Percentiles rank a stretch among this genome's conserved stretches.
Conservation (phyloP, 2,329 filamentous ascomycete species). For the Trichoderma sp. region DNA sequence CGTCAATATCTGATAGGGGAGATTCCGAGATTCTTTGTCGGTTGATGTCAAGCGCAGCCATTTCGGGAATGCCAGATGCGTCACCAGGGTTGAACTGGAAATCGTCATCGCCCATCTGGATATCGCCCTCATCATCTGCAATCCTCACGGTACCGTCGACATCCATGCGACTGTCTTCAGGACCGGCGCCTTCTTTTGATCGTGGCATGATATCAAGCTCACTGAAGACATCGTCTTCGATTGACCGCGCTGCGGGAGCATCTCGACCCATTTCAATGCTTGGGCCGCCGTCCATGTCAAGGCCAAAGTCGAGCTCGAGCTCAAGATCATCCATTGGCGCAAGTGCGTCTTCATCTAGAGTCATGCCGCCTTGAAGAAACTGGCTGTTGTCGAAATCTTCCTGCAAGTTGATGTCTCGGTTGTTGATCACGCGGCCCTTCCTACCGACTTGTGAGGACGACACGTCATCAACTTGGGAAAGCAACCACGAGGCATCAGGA, state of each 20-base stretch:
- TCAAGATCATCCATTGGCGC: slow-evolving; percentile 67
- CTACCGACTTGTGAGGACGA: slow-evolving; percentile 56
- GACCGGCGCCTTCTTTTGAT: slow-evolving; percentile 58
- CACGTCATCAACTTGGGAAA: slow-evolving; percentile 71
- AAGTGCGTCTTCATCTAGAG: slow-evolving; percentile 59
- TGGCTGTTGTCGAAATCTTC: slow-evolving; percentile 76
- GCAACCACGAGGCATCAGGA: slow-evolving; percentile 81
- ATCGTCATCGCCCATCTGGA: slow-evolving; percentile 62
- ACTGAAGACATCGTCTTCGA: slow-evolving; percentile 70
- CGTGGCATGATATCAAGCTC: slow-evolving; percentile 61
- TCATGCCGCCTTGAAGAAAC: slow-evolving; percentile 69
- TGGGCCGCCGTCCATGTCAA: slow-evolving; percentile 66
- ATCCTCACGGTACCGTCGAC: slow-evolving; percentile 60
- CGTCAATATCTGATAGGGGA: slow-evolving; percentile 69
- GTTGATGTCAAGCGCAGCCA: slow-evolving; percentile 49
- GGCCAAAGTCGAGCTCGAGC: slow-evolving; percentile 72
- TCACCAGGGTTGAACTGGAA: slow-evolving; percentile 65
- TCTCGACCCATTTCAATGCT: slow-evolving; percentile 92
- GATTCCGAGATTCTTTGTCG: slow-evolving; percentile 69
- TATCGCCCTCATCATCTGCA: slow-evolving; percentile 64
- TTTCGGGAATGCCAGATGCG: slow-evolving; percentile 57
- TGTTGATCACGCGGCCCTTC: slow-evolving; percentile 59
- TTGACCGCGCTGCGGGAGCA: slow-evolving; percentile 65
- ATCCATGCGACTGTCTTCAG: slow-evolving; percentile 58
- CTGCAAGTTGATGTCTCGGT: slow-evolving; percentile 67